phyloP scores from a whole-genome alignment of 2,329 filamentous ascomycete species.

The Zelopaecilomyces penicillatus region DNA sequence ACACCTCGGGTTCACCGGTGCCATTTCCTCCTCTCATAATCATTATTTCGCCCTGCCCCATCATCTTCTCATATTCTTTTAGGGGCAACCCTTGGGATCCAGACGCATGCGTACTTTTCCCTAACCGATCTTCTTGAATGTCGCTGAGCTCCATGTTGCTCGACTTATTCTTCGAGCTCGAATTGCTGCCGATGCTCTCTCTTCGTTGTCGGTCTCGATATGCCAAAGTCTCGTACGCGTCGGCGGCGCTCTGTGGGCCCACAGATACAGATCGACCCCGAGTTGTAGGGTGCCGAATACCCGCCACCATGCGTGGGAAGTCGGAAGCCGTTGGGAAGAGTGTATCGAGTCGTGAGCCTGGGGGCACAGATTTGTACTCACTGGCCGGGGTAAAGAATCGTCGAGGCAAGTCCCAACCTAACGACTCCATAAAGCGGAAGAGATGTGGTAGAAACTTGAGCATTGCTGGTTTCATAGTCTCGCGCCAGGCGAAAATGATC shows the following conservation, averaged over 20 bases:
- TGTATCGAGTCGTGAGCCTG: conserved; percentile 64
- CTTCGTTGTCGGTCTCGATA: conserved; percentile 63
- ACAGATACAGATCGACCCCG: conserved; percentile 77
- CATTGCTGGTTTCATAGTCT: conserved; percentile 76
- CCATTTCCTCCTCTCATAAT: conserved; percentile 21
- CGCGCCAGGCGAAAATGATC: conserved; percentile 82
- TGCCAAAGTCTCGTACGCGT: conserved; percentile 90
- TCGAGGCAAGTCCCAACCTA: conserved; percentile 71
- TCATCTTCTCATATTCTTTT: conserved; percentile 63
- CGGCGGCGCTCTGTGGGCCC: conserved; percentile 89
- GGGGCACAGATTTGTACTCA: conserved; percentile 76
- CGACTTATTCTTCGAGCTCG: conserved; percentile 35
- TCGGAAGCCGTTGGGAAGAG: conserved; percentile 86
- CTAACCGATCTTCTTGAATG: conserved; percentile 30
- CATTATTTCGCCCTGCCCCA: conserved; percentile 55
- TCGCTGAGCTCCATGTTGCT: conserved; percentile 34
- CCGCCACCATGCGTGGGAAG: conserved; percentile 71
- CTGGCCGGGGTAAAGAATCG: conserved; percentile 88
- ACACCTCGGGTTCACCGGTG: conserved; percentile 25
- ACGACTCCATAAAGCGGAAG: conserved; percentile 75
- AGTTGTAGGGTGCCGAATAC: conserved; percentile 63
- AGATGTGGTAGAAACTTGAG: conserved; percentile 73
- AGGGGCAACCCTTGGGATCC: conserved; percentile 35
- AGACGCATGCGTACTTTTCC: conserved; percentile 31
- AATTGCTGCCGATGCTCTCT: conserved; percentile 47